Evolutionary conservation across 2,329 filamentous ascomycete species (phyloP).

Genomic region (Diaporthe caulivora): DNA sequence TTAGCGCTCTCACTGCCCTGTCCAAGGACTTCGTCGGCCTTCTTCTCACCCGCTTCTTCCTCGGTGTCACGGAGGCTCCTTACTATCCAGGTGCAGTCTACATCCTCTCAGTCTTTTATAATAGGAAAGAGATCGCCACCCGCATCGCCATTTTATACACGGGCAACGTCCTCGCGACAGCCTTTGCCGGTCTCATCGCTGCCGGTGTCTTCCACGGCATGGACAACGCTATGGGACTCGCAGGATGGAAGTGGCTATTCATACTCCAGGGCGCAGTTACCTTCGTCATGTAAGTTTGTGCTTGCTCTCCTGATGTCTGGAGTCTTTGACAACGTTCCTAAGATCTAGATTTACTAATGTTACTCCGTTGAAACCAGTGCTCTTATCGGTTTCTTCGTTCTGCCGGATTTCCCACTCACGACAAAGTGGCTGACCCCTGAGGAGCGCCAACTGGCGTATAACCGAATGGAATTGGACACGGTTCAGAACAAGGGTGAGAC

Average conservation of each 20-base stretch:
- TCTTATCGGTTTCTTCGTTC: conserved; percentile 41
- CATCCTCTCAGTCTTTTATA: conserved; percentile 73
- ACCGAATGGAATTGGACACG: conserved; percentile 17
- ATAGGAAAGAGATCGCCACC: conserved; percentile 72
- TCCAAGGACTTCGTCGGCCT: conserved; percentile 56
- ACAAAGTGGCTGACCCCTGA: conserved; percentile 27
- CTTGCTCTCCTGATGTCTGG: too few species aligned
- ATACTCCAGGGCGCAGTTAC: conserved; percentile 47
- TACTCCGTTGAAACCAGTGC: conserved; percentile 38
- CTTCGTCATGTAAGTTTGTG: conserved; percentile 40
- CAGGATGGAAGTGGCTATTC: conserved; percentile 54
- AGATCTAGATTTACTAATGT: not conserved
- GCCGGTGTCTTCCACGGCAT: conserved; percentile 73
- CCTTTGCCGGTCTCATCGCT: conserved; percentile 74
- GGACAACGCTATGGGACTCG: conserved; percentile 51
- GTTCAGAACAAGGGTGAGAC: conserved; percentile 42
- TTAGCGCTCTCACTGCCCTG: conserved; percentile 56
- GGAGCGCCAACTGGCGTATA: conserved; percentile 21
- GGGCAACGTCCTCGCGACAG: conserved; percentile 74
- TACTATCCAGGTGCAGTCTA: conserved; percentile 59
- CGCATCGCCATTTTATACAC: conserved; percentile 70
- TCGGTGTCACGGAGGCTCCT: conserved; percentile 56
- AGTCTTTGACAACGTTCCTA: too few species aligned
- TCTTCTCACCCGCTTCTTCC: conserved; percentile 56
- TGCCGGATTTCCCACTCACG: conserved; percentile 33